Base-by-base conservation (phyloP, 2,329 filamentous ascomycete genomes). In the Didymella glomerata region DNA sequence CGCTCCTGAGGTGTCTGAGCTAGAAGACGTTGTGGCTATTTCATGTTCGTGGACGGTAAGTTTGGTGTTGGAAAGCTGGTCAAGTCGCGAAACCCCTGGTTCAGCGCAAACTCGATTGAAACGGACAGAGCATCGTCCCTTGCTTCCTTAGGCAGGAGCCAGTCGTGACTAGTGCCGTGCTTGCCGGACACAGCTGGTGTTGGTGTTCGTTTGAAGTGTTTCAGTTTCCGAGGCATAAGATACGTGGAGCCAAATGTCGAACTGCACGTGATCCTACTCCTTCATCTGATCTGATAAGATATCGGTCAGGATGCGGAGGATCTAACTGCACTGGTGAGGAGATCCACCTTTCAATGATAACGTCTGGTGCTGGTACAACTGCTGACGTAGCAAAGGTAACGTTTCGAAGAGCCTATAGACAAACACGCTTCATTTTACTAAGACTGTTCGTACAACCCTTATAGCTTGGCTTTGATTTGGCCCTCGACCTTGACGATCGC, bases 401-500 rank as follows among this genome's bases (percentile, higher is more conserved):
- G 2, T 0, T 32, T 7, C 8, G 13, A 25, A 11, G 22, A 24
- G 7, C 16, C 8, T 14, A 16, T 6, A 24, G 18, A 32, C 11
- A 14, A 52, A 9, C 2, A 24, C 40, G 28, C 14, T 10, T 44
- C 16, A 38, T 42, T 42, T 45, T 13, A n/a, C 18, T 46, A 10
- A 22, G 7, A 27, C 18, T 24, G 28, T 20, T 24, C n/a, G 1
- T n/a, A 41, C 22, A 48, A 14, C 32, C 49, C 65, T 61, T 77
- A 79, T 69, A 79, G 58, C 64, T 78, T 78, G 18, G 72, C 70
- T 68, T 77, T 76, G 36, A 63, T 68, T 46, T 78, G 75, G 8
- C 79, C 84, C 50, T 84, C 83, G 58, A 86, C 81, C 83, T 86
- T 92, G 72, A 97, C 86, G 74, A 94, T 77, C 25, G 91, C 92